Base-by-base conservation (phyloP, 495 filamentous ascomycete species). In the Neurospora intermedia region DNA sequence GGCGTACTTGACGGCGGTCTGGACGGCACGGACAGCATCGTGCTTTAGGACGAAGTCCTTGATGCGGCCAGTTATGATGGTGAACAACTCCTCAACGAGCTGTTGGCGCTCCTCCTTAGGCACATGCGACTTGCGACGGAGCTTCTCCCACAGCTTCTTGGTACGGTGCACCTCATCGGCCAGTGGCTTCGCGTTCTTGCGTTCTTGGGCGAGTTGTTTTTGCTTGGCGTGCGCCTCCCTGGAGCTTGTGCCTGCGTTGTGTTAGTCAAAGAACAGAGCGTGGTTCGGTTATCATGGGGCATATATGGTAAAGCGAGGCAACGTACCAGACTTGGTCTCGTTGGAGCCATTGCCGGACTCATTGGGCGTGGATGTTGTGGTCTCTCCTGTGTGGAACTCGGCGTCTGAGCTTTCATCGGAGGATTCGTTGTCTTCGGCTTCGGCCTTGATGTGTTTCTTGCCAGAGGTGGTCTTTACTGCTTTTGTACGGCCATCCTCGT, bases 21-120 rank as follows among this genome's bases (percentile, higher is more conserved):
- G 96, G 40, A 99, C 89, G 66, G 97, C 93, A 70, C 96, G 88
- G 35, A 97, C 96, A 11, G 94, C 92, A 78, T 99, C 96, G 81
- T 99, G 96, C 85, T 98, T 99, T 84, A 99, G 92, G 35, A 97
- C 95, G 74, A 97, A 97, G 69, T 98, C 96, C 79, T 93, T 93
- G 76, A 98, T 90, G 20, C 90, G 87, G 27, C 94, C 94, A 7
- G 91, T 96, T 77, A 97, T 91, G 76, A 98, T 94, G 69, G 89
- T 88, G 80, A 94, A 97, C 7, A 98, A 86, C 84, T 98, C 94
- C 31, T 88, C 88, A 42, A 98, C 91, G 23, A 98, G 87, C 80
- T 90, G 87, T 80, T 95, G 92, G 71, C 96, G 87, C 81, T 98
- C 93, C 48, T 94, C 92, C 72, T 87, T 86, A 20, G 93, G 91